phyloP scores from a whole-genome alignment of 371 early-diverging fungal genomes.

The Haplosporangium sp. region DNA sequence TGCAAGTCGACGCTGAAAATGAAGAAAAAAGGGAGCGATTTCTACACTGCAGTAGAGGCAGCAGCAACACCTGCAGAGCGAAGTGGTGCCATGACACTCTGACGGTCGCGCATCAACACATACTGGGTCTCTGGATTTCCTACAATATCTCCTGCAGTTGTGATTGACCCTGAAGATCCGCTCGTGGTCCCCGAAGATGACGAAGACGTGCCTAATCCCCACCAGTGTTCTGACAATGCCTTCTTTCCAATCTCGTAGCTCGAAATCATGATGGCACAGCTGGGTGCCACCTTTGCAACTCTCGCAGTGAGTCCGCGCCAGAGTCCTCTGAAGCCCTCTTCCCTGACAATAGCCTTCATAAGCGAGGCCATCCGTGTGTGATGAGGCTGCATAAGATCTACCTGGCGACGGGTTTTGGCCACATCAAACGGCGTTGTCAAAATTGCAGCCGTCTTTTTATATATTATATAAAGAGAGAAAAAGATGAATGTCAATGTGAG shows the following conservation, averaged over 20 bases:
- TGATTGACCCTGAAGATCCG: conserved; percentile 4
- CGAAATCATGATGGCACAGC: conserved; percentile 97
- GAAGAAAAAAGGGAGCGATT: no score
- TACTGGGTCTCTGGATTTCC: conserved; percentile 13
- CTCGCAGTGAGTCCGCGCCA: conserved; percentile 80
- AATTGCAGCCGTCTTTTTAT: conserved; percentile 80
- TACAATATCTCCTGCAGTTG: neutral
- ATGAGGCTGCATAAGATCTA: conserved; percentile 50
- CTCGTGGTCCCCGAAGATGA: conserved; percentile 11
- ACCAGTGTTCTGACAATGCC: conserved; percentile 50
- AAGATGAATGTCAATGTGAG: no score
- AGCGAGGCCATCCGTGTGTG: conserved; percentile 26
- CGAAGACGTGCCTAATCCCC: conserved; percentile 38
- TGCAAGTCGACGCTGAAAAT: no score
- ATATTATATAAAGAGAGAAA: no score
- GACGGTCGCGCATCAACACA: conserved; percentile 25
- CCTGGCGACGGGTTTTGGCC: conserved; percentile 90
- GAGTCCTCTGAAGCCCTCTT: conserved; percentile 81
- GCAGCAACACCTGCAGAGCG: conserved; percentile 2
- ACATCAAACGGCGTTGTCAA: conserved; percentile 97
- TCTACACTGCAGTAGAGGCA: neutral
- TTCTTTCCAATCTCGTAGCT: conserved; percentile 81
- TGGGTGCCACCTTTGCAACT: conserved; percentile 91
- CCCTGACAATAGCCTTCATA: conserved; percentile 69
- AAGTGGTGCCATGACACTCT: neutral